A percentile compares a stretch with the other conserved stretches of the same genome.
Evolutionary conservation across 305 asterid genomes (phyloP).

Genomic region (Solanum aculeatissimum): DNA sequence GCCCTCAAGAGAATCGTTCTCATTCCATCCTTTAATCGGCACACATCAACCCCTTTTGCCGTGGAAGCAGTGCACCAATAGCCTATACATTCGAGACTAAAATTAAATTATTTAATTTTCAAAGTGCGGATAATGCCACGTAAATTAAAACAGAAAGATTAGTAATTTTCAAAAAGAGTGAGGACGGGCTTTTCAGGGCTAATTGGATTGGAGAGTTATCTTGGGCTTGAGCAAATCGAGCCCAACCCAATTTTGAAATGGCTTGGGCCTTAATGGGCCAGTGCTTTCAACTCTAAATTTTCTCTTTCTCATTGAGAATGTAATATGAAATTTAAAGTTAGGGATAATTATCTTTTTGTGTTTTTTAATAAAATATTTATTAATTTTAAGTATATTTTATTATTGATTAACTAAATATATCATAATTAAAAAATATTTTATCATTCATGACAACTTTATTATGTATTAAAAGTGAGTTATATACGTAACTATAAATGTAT

Average conservation of each 20-base stretch:
- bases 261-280: not conserved
- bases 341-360: no score
- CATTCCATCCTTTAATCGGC: not conserved
- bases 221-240: not conserved
- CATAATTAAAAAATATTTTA: no score
- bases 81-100: not conserved
- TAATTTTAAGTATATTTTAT: no score
- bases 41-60: not conserved
- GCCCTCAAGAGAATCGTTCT: not conserved
- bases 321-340: no score
- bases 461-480: no score
- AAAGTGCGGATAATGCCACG: not conserved
- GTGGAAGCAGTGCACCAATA: not conserved
- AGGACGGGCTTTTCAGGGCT: not conserved
- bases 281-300: not conserved
- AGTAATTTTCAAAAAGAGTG: accelerated
- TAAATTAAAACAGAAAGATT: not conserved
- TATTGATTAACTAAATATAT: no score
- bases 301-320: no score
- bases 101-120: not conserved
- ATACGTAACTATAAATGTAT: no score
- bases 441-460: no score
- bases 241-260: not conserved
- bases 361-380: no score
- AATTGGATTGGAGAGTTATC: not conserved